Evolutionary conservation across 2,329 filamentous ascomycete species (phyloP), one percentile per base, ranked within the genome.

Genomic region (Eurotiales sp.): DNA sequence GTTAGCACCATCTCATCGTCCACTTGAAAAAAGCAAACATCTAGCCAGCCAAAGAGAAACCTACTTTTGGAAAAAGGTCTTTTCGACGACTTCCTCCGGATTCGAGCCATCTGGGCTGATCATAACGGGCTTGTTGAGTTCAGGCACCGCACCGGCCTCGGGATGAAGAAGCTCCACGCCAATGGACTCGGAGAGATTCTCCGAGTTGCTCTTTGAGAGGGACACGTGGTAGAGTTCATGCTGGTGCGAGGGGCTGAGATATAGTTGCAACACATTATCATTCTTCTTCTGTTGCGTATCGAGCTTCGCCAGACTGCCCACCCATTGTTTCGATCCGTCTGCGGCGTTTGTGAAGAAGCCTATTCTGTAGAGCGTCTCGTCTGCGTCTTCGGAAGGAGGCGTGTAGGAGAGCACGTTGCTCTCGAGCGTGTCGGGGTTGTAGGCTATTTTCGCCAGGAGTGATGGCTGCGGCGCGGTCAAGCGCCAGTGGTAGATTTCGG

Each of bases 341-440:
- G 61, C 56, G 1, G 61, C 52, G 1, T 63, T 65, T 34, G 59
- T 80, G 59, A 72, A 77, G 29, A 80, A 74, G 53, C 78, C 79
- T 6, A 82, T 69, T 34, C 78, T 75, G 41, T 80, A 67, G 56
- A 82, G 77, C 61, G 76, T 73, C 49, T 76, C 43, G 52, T 56
- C 29, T 46, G 27, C 27, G 34, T 36, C 32, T 11, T 17, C 23
- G 43, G 30, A 52, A 7, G 72, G 70, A 27, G 70, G 68, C 4
- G 66, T 64, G 58, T 72, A 75, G 15, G 70, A 68, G 10, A 67
- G 54, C 10, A 75, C 58, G 23, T 65, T 59, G 36, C 69, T 63
- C 21, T 64, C 63, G 34, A 67, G 59, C 6, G 68, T 66, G 12
- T 58, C 51, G 5, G 70, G 66, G 52, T 74, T 67, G 54, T 75